Conservation (phyloP, 2,329 filamentous ascomycete genomes). For the Ceratocystiopsis brevicomis region DNA sequence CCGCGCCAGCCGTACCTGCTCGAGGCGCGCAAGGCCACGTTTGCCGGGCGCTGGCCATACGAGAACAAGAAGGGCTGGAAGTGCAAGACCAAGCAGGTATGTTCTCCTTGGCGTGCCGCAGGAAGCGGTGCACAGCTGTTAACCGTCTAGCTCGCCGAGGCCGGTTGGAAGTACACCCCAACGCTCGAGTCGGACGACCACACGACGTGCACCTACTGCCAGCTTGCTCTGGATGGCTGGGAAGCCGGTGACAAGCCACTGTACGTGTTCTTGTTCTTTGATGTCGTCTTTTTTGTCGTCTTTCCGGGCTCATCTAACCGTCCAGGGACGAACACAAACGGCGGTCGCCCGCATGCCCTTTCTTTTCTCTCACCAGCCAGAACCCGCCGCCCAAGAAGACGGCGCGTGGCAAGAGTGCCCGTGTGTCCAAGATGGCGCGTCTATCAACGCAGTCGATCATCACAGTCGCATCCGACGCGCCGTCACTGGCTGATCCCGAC, state of each 20-base stretch:
- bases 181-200: slow-evolving; percentile 69
- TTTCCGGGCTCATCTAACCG: slow-evolving; percentile 2
- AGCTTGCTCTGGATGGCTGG: slow-evolving; percentile 82
- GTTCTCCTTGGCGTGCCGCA: too few relatives aligned
- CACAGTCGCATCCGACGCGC: slow-evolving; percentile 29
- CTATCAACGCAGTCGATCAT: slow-evolving; percentile 38
- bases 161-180: slow-evolving; percentile 88
- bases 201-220: slow-evolving; percentile 80
- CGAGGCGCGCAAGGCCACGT: slow-evolving; percentile 65
- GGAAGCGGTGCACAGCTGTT: too few relatives aligned
- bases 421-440: slow-evolving; percentile 51
- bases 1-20: slow-evolving; percentile 53
- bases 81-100: slow-evolving; percentile 72
- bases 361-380: slow-evolving; percentile 52
- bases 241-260: slow-evolving; percentile 79
- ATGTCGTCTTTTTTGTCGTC: neutral
- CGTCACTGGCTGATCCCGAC: slow-evolving; percentile 30
- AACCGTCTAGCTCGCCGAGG: slow-evolving; percentile 54
- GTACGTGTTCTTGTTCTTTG: slow-evolving; percentile 35
- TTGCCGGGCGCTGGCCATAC: slow-evolving; percentile 73
- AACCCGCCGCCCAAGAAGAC: slow-evolving; percentile 38
- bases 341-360: slow-evolving; percentile 61
- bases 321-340: slow-evolving; percentile 66
- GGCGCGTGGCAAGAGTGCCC: slow-evolving; percentile 31
- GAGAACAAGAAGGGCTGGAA: slow-evolving; percentile 76